Conservation (phyloP, 768 basidiomycete species). For the Strobilomyces dryophilus region DNA sequence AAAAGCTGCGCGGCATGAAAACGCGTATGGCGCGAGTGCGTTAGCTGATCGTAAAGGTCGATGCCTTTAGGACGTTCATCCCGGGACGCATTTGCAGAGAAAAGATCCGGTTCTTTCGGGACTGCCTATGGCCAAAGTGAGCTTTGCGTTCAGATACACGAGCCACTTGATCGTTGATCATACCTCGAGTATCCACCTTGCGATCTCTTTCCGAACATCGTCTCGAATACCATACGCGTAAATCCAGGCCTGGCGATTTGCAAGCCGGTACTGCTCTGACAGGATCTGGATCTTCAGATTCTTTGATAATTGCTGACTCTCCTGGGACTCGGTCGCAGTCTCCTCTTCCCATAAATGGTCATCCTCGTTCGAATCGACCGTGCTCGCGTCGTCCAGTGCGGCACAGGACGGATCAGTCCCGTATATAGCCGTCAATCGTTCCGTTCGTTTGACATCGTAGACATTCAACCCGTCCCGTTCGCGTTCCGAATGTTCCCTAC, state of each 20-base stretch:
- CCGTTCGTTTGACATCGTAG: slow-evolving; percentile 9
- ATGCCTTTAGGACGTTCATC: background rate
- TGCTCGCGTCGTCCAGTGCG: slow-evolving; percentile 9
- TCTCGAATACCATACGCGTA: slow-evolving; percentile 30
- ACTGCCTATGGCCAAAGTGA: slow-evolving; percentile 4
- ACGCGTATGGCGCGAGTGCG: slow-evolving; percentile 51
- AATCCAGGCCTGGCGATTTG: slow-evolving; percentile 12
- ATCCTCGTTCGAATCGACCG: slow-evolving; percentile 10
- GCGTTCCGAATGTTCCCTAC: slow-evolving; percentile 38
- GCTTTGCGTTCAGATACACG: background rate
- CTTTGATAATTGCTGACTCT: background rate
- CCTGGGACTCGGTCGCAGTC: slow-evolving; percentile 22
- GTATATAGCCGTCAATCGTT: background rate
- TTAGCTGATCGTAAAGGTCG: slow-evolving; percentile 49
- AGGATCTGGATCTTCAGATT: background rate
- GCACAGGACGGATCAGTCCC: background rate
- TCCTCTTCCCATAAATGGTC: slow-evolving; percentile 16
- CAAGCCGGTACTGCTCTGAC: background rate
- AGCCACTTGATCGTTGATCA: background rate
- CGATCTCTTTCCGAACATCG: slow-evolving; percentile 31
- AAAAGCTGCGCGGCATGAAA: slow-evolving; percentile 66
- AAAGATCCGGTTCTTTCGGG: background rate
- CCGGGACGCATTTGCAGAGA: background rate
- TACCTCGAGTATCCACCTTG: slow-evolving; percentile 48
- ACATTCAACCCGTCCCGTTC: slow-evolving; percentile 31